phyloP scores from a whole-genome alignment of 345 rosid species.

The Eucalyptus paniculata region DNA sequence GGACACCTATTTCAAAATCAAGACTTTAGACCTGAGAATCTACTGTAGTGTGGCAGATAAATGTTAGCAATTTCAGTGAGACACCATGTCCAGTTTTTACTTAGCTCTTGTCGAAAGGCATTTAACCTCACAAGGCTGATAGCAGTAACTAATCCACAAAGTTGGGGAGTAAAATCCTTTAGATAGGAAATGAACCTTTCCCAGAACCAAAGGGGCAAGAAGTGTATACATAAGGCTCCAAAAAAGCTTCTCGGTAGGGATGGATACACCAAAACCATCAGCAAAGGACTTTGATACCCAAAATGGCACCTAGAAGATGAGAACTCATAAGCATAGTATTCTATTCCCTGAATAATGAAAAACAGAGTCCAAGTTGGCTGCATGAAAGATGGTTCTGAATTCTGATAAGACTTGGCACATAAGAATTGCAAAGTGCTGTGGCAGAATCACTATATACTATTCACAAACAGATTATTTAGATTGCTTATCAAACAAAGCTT shows the following conservation, averaged over 20 bases:
- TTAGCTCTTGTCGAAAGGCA: not conserved
- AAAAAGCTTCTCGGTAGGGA: constrained; percentile 8
- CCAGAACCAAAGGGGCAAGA: not conserved
- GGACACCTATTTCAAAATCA: not conserved
- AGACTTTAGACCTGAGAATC: not conserved
- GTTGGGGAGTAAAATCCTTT: not conserved
- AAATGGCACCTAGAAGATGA: constrained; percentile 2
- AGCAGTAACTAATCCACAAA: not conserved
- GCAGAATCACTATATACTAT: not conserved
- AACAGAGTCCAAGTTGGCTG: not conserved
- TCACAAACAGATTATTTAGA: not conserved
- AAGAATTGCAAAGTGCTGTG: not conserved
- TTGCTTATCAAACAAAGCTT: not conserved
- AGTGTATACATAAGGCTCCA: constrained; percentile 11
- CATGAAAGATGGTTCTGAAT: not conserved
- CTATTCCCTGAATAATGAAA: not conserved
- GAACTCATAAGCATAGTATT: not conserved
- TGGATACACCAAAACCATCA: constrained; percentile 7
- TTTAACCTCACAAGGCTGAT: not conserved
- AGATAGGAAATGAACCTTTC: constrained; percentile 3
- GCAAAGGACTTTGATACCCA: constrained; percentile 4
- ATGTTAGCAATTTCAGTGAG: not conserved
- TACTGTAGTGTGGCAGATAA: not conserved
- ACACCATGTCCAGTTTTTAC: not conserved
- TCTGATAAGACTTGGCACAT: not conserved